These are phyloP conservation scores for Trichosanthes cucumerina DNA, from an alignment of 306 rosid genomes.

Conservation along the genomic window DNA sequence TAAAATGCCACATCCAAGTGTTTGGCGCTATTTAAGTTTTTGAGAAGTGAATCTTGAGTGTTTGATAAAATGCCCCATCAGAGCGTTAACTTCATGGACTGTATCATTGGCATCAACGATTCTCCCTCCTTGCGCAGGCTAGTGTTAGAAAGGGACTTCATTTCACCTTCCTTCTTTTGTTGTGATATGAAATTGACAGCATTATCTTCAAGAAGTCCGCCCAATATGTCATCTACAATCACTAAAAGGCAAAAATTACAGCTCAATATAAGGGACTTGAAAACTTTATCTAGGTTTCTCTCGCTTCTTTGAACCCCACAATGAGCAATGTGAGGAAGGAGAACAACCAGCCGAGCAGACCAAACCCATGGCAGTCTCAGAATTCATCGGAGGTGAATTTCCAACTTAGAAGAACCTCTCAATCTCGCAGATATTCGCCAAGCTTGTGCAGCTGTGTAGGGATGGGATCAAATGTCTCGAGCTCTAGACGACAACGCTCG, in stretches of 20 bases:
- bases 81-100: slow-evolving; percentile 2
- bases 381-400: slow-evolving; percentile 11
- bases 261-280: background rate
- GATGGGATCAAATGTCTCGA: slow-evolving; percentile 28
- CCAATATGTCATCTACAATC: background rate
- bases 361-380: slow-evolving; percentile 10
- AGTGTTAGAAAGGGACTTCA: slow-evolving; percentile 3
- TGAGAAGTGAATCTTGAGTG: background rate
- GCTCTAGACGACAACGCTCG: slow-evolving; percentile 5
- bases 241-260: background rate
- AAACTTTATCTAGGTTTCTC: background rate
- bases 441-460: slow-evolving; percentile 25
- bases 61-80: background rate
- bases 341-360: background rate
- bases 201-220: background rate
- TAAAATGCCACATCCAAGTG: background rate
- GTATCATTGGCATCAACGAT: slow-evolving; percentile 2
- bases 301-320: background rate
- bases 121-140: background rate
- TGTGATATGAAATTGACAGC: background rate
- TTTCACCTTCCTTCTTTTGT: background rate
- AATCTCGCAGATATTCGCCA: slow-evolving; percentile 34
- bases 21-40: background rate
- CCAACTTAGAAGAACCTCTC: background rate
- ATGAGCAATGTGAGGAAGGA: background rate